phyloP scores from a whole-genome alignment of 2,329 filamentous ascomycete species.

The Fusarium palustre region DNA sequence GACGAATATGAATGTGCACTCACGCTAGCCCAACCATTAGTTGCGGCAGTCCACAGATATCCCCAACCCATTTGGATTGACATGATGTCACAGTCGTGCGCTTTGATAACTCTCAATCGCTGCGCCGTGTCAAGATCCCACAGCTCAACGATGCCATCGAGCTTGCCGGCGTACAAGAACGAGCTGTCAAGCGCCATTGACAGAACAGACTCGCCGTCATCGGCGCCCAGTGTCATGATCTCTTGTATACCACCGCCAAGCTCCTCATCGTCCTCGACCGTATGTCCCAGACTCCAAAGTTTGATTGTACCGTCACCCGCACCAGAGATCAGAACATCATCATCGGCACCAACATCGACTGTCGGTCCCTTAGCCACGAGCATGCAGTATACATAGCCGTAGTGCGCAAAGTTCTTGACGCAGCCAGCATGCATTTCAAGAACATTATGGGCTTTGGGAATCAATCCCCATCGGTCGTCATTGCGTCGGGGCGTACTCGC shows the following conservation, averaged over 20 bases:
- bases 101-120: conserved; percentile 85
- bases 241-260: conserved; percentile 73
- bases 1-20: conserved; percentile 44
- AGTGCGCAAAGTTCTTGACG: conserved; percentile 90
- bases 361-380: conserved; percentile 79
- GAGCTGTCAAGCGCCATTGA: conserved; percentile 89
- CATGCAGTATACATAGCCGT: conserved; percentile 97
- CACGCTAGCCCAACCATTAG: conserved; percentile 88
- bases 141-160: conserved; percentile 88
- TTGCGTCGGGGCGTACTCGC: conserved; percentile 79
- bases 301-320: conserved; percentile 95
- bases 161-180: conserved; percentile 90
- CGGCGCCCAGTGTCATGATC: conserved; percentile 72
- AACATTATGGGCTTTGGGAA: conserved; percentile 66
- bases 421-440: conserved; percentile 86
- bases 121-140: conserved; percentile 98
- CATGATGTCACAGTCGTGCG: conserved; percentile 84
- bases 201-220: conserved; percentile 74
- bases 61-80: conserved; percentile 87
- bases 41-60: conserved; percentile 87
- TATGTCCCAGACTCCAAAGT: conserved; percentile 78
- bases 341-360: conserved; percentile 74
- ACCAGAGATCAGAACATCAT: conserved; percentile 88
- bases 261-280: conserved; percentile 53
- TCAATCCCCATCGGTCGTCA: conserved; percentile 67